A percentile compares a stretch with the other conserved stretches of the same genome.
phyloP scores from a whole-genome alignment of 2,329 filamentous ascomycete species.

The Pestalotiopsis sp. region DNA sequence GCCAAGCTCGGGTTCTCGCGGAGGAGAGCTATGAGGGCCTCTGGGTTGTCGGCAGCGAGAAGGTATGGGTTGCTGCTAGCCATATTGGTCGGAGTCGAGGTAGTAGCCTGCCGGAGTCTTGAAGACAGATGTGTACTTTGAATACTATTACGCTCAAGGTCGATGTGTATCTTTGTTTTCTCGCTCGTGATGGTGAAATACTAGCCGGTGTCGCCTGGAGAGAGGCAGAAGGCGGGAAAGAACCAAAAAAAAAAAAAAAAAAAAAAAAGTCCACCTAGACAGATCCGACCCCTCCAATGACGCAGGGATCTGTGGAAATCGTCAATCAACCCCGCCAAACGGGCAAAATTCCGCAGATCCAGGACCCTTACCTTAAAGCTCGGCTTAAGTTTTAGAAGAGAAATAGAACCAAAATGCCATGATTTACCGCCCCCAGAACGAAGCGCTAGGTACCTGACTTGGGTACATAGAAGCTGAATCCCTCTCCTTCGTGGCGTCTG shows the following conservation, averaged over 20 bases:
- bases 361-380: background rate
- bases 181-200: background rate
- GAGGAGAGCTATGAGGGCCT: constrained; percentile 74
- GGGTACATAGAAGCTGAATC: background rate
- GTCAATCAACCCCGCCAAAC: constrained; percentile 6
- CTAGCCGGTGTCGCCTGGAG: background rate
- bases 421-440: constrained; percentile 8
- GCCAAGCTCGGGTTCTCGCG: constrained; percentile 76
- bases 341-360: constrained; percentile 7
- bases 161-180: too few species aligned
- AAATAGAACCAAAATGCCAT: constrained; percentile 3
- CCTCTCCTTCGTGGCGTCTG: background rate
- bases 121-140: too few species aligned
- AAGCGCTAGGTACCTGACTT: background rate
- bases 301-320: background rate
- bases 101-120: background rate
- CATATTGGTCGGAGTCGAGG: constrained; percentile 36
- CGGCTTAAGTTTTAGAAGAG: too few species aligned
- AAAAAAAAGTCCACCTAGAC: background rate
- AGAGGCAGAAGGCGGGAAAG: background rate
- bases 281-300: constrained; percentile 5
- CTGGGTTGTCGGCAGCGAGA: constrained; percentile 80
- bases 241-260: background rate
- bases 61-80: constrained; percentile 64
- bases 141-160: too few species aligned